A percentile compares a stretch with the other conserved stretches of the same genome.
Conservation (phyloP, 2,329 filamentous ascomycete species). For the Myriosclerotinia curreyana region DNA sequence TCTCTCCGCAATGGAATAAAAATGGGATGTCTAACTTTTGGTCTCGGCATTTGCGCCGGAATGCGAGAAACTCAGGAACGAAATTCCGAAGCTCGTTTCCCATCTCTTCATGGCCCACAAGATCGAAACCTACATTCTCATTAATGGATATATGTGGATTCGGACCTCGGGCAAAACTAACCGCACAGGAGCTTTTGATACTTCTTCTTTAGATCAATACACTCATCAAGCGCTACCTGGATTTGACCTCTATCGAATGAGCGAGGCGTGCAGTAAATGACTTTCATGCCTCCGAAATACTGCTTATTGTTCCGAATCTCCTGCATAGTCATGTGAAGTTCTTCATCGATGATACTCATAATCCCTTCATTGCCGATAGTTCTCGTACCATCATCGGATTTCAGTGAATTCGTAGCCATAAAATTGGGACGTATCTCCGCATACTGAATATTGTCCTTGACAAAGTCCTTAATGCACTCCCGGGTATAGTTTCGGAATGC, state of each 20-base stretch:
- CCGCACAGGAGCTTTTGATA: constrained; percentile 62
- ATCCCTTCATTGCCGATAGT: constrained; percentile 56
- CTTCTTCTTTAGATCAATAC: constrained; percentile 55
- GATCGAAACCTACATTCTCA: constrained; percentile 57
- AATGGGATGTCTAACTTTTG: constrained; percentile 61
- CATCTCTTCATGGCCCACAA: constrained; percentile 64
- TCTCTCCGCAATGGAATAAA: constrained; percentile 75
- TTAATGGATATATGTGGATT: background rate
- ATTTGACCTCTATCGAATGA: constrained; percentile 53
- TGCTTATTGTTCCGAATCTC: constrained; percentile 42
- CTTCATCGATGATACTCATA: constrained; percentile 57
- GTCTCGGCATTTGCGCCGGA: constrained; percentile 50
- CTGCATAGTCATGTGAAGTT: constrained; percentile 48
- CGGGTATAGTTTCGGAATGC: constrained; percentile 61
- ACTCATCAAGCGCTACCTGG: constrained; percentile 55
- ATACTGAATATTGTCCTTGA: constrained; percentile 65
- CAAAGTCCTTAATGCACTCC: constrained; percentile 58
- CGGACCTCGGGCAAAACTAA: constrained; percentile 40
- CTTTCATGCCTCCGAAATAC: constrained; percentile 62
- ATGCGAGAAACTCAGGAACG: constrained; percentile 53
- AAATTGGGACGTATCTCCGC: constrained; percentile 70
- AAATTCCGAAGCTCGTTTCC: constrained; percentile 60
- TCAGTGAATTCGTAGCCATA: constrained; percentile 60
- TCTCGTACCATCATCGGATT: constrained; percentile 52
- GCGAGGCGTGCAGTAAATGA: constrained; percentile 69